These are phyloP conservation scores for Salix viminalis DNA, from an alignment of 345 rosid species.

Conservation along the genomic window DNA sequence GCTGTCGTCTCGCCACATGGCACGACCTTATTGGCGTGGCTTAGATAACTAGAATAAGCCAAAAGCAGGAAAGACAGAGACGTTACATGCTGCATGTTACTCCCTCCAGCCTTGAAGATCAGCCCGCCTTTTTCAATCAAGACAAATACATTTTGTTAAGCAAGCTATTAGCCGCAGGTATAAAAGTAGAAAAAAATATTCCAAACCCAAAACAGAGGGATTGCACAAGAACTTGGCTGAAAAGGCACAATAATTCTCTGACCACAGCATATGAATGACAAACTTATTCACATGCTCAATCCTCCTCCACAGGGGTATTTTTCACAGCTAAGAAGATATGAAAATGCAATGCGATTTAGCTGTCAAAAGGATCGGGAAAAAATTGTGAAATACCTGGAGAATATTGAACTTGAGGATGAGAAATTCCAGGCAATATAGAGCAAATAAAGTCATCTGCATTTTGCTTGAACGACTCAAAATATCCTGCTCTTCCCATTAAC, in stretches of 20 bases:
- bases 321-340: not conserved
- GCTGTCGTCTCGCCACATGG: conserved; percentile 22
- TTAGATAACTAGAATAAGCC: conserved; percentile 28
- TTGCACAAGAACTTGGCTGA: not conserved
- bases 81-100: conserved; percentile 40
- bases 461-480: conserved; percentile 77
- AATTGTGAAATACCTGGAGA: conserved; percentile 62
- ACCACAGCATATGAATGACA: conserved; percentile 1
- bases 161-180: not conserved
- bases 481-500: conserved; percentile 87
- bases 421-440: conserved; percentile 82
- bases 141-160: no score
- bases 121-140: conserved; percentile 18
- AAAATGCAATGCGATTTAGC: conserved; percentile 5
- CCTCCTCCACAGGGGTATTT: not conserved
- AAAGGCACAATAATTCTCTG: conserved; percentile 8
- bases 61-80: conserved; percentile 33
- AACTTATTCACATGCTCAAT: conserved; percentile 1
- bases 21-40: conserved; percentile 33
- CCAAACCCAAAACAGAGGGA: not conserved
- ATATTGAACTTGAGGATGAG: conserved; percentile 90
- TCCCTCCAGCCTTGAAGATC: conserved; percentile 37
- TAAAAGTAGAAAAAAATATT: not conserved
- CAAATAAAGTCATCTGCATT: conserved; percentile 92
- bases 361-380: not conserved